Evolutionary conservation across 768 basidiomycete species (phyloP).

Genomic region (Lepiota brunneoincarnata): DNA sequence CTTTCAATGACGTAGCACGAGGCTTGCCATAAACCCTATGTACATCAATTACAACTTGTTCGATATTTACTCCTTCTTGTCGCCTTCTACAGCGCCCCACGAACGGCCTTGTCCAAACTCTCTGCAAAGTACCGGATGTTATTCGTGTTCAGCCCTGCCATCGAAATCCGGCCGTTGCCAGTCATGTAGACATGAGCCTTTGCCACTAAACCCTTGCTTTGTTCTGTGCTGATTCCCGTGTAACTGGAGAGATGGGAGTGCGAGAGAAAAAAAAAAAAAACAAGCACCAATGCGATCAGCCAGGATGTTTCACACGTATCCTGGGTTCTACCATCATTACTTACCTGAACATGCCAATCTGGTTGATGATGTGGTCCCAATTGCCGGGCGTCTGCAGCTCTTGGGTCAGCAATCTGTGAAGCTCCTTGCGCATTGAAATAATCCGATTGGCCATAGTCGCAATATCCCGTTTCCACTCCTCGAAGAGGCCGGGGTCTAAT

Average conservation of each 20-base stretch:
- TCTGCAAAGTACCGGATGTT: conserved; percentile 80
- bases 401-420: conserved; percentile 70
- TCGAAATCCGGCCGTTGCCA: conserved; percentile 85
- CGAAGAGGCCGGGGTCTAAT: conserved; percentile 69
- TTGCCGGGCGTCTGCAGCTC: conserved; percentile 85
- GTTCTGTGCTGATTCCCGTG: conserved; percentile 71
- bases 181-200: conserved; percentile 86
- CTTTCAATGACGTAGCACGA: conserved; percentile 11
- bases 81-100: conserved; percentile 22
- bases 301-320: conserved; percentile 6
- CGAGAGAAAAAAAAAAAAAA: neutral
- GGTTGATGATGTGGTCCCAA: conserved; percentile 94
- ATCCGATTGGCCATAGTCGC: conserved; percentile 91
- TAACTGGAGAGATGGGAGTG: conserved; percentile 65
- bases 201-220: conserved; percentile 67
- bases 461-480: conserved; percentile 90
- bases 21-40: neutral
- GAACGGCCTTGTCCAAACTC: conserved; percentile 65
- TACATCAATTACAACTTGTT: neutral
- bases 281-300: conserved; percentile 11
- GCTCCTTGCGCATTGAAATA: conserved; percentile 83
- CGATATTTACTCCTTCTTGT: neutral
- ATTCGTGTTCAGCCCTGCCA: conserved; percentile 84
- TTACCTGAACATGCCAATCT: conserved; percentile 98
- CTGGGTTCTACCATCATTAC: neutral